phyloP scores from a whole-genome alignment of 345 rosid species.

The Aurinia saxatilis region DNA sequence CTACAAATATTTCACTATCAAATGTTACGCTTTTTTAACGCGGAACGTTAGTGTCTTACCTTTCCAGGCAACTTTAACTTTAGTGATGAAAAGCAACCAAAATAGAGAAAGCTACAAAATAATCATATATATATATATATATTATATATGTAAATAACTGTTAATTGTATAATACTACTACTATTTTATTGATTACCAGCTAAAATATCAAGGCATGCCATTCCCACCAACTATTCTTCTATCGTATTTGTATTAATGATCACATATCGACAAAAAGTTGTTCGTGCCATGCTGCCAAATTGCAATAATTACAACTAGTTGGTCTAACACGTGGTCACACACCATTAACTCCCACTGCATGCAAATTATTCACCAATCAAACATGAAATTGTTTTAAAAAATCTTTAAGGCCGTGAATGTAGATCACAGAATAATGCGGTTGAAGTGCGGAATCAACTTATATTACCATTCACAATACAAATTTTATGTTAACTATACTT shows the following conservation, averaged over 20 bases:
- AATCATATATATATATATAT: too few species aligned
- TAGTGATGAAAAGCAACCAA: conserved; percentile 4
- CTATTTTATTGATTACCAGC: conserved; percentile 12
- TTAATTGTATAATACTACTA: too few species aligned
- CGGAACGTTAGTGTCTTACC: not conserved
- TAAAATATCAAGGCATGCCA: conserved; percentile 1
- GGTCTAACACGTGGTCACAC: not conserved
- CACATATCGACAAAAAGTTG: not conserved
- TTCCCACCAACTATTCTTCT: not conserved
- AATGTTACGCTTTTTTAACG: conserved; percentile 5
- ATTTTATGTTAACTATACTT: too few species aligned
- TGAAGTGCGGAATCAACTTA: too few species aligned
- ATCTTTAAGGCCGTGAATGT: too few species aligned
- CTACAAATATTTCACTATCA: not conserved
- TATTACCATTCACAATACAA: too few species aligned
- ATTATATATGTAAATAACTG: too few species aligned
- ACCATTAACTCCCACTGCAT: not conserved
- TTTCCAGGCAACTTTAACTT: not conserved
- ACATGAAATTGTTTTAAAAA: not conserved
- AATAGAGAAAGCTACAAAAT: not conserved
- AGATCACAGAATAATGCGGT: too few species aligned
- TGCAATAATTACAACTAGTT: conserved; percentile 9
- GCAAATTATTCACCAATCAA: not conserved
- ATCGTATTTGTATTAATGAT: not conserved
- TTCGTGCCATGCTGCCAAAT: conserved; percentile 3